Evolutionary conservation across 73 alveolate species (phyloP).

Genomic region (Stentor roeselii): DNA sequence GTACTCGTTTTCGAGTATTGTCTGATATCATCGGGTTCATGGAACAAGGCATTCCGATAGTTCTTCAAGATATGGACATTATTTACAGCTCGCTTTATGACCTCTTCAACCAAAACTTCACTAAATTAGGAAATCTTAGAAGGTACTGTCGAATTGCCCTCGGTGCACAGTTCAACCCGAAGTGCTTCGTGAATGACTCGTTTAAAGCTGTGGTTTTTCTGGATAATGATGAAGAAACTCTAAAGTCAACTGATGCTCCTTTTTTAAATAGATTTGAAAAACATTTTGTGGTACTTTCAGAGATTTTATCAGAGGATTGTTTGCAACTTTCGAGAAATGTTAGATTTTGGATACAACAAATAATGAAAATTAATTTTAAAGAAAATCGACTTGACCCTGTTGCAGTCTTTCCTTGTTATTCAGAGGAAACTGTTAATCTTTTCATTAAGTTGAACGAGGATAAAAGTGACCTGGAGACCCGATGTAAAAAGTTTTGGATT

Average conservation of each 20-base stretch:
- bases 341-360: too few species aligned
- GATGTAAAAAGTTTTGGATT: neutral
- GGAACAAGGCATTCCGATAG: conserved; percentile 29
- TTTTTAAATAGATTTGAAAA: conserved; percentile 50
- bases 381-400: too few species aligned
- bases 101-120: conserved; percentile 29
- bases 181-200: neutral
- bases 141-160: conserved; percentile 28
- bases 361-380: too few species aligned
- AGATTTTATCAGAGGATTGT: neutral
- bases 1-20: conserved; percentile 3
- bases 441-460: neutral
- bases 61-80: conserved; percentile 31
- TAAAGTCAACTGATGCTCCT: conserved; percentile 40
- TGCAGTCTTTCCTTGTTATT: neutral
- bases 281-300: neutral
- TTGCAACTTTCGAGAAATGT: neutral
- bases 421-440: neutral
- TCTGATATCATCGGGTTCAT: conserved; percentile 26
- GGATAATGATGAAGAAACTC: neutral
- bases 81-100: conserved; percentile 38
- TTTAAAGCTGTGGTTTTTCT: conserved; percentile 7
- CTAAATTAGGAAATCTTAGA: neutral
- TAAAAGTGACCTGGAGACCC: neutral
- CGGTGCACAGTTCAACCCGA: conserved; percentile 31